A percentile compares a stretch with the other conserved stretches of the same genome.
Conservation (phyloP, 1,139 yeast genomes). For the Nakaseomyces nivariensis region DNA sequence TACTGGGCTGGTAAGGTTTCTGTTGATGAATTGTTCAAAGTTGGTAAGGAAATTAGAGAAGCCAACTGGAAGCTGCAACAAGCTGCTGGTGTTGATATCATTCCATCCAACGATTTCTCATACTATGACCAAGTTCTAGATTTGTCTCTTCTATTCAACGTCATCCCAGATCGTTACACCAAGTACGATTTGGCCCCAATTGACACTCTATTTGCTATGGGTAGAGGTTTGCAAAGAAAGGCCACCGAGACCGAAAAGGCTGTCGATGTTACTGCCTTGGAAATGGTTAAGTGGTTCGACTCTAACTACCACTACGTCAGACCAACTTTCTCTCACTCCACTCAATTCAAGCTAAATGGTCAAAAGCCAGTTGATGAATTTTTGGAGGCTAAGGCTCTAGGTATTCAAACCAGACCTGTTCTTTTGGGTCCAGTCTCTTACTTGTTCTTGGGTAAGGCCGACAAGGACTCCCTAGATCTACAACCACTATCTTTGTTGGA, state of each 20-base stretch:
- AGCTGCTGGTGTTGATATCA: slow-evolving; percentile 93
- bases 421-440: slow-evolving; percentile 92
- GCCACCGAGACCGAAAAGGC: slow-evolving; percentile 81
- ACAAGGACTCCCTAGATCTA: slow-evolving; percentile 91
- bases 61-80: slow-evolving; percentile 97
- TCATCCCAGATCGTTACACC: slow-evolving; percentile 92
- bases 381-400: slow-evolving; percentile 94
- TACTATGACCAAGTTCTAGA: slow-evolving; percentile 96
- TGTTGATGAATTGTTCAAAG: slow-evolving; percentile 78
- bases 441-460: slow-evolving; percentile 94
- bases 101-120: slow-evolving; percentile 96
- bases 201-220: slow-evolving; percentile 97
- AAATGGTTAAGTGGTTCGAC: slow-evolving; percentile 99
- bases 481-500: slow-evolving; percentile 84
- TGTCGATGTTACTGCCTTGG: slow-evolving; percentile 97
- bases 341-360: slow-evolving; percentile 92
- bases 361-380: slow-evolving; percentile 94
- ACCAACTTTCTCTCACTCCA: slow-evolving; percentile 95
- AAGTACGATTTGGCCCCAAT: slow-evolving; percentile 81
- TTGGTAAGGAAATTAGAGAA: slow-evolving; percentile 92
- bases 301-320: slow-evolving; percentile 99
- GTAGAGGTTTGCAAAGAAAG: slow-evolving; percentile 98
- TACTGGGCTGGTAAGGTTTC: slow-evolving; percentile 95
- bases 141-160: slow-evolving; percentile 85
- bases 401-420: slow-evolving; percentile 96